Base-by-base conservation (phyloP, 331 rosid species). In the Rhamnella rubrinervis region DNA sequence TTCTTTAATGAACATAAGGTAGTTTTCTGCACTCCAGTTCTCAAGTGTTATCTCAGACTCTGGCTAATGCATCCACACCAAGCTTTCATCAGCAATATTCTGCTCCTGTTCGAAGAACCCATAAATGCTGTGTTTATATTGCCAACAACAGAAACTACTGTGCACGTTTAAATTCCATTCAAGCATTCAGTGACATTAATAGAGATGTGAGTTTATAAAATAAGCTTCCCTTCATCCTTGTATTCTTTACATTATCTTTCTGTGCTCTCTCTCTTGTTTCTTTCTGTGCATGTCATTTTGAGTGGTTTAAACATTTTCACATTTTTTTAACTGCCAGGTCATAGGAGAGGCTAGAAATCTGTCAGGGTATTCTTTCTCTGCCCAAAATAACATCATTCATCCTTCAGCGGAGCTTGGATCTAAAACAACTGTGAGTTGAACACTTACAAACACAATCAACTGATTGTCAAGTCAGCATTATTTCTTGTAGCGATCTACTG, bases 121-220 rank as follows among this genome's bases (percentile, higher is more conserved):
- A 95, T 82, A 95, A 95, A 80, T 95, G 99, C 71, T 95, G 99
- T 63, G 97, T 91, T 78, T 95, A 87, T 82, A 86, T 95, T 67
- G 96, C 97, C 56, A 73, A 77, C 74, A 86, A 82, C 75, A 84
- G 78, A 86, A 91, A 83, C 67, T 91, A 95, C 75, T 95, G 96
- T 79, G 76, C 85, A 63, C 91, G 96, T 78, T 78, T 95, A 77
- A 89, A 83, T 84, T 95, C 99, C 64, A 83, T 89, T 76, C 99
- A 91, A 80, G 91, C 97, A 63, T 95, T 84, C 82, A 76, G 75
- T 35, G 97, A 95, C 87, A 87, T 95, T 63, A 95, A 95, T 75
- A 93, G 96, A 73, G 96, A 95, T 61, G 99, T 95, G 79, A 91
- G 99, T 83, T 71, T 63, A 55, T 50, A 31, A 71, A 73, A 50